These are phyloP conservation scores for Mycena olivaceomarginata DNA, from an alignment of 768 basidiomycete genomes.

Conservation along the genomic window DNA sequence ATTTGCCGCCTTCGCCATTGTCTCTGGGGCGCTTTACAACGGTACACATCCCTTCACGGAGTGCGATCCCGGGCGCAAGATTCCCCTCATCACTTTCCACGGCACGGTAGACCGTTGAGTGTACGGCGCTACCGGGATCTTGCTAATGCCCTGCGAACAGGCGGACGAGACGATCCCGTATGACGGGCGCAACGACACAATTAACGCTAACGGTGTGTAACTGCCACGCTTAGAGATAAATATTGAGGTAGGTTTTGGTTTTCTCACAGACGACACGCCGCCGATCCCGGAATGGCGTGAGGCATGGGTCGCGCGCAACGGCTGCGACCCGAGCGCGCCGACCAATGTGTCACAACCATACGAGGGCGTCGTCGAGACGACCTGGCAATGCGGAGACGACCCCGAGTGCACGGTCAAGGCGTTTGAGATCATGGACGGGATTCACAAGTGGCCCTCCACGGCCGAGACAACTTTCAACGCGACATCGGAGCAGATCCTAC, in stretches of 20 bases:
- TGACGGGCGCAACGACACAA: slow-evolving; percentile 30
- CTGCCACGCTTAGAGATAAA: no score
- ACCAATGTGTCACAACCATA: slow-evolving; percentile 23
- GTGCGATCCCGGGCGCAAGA: slow-evolving; percentile 35
- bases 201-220: background rate
- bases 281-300: slow-evolving; percentile 33
- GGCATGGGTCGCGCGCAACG: slow-evolving; percentile 44
- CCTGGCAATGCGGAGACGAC: slow-evolving; percentile 28
- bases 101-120: background rate
- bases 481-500: slow-evolving; percentile 43
- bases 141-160: background rate
- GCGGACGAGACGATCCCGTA: slow-evolving; percentile 42
- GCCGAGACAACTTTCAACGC: slow-evolving; percentile 38
- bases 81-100: slow-evolving; percentile 44
- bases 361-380: slow-evolving; percentile 20
- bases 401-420: slow-evolving; percentile 25
- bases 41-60: slow-evolving; percentile 36
- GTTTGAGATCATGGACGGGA: slow-evolving; percentile 29
- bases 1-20: slow-evolving; percentile 46
- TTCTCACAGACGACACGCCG: slow-evolving; percentile 32
- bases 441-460: slow-evolving; percentile 39
- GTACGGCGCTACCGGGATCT: background rate
- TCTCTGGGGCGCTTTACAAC: slow-evolving; percentile 45
- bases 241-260: background rate
- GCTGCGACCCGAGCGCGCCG: slow-evolving; percentile 22